These are phyloP conservation scores for Ascomycota sp. DNA, from an alignment of 2,329 filamentous ascomycete species.

Conservation along the genomic window DNA sequence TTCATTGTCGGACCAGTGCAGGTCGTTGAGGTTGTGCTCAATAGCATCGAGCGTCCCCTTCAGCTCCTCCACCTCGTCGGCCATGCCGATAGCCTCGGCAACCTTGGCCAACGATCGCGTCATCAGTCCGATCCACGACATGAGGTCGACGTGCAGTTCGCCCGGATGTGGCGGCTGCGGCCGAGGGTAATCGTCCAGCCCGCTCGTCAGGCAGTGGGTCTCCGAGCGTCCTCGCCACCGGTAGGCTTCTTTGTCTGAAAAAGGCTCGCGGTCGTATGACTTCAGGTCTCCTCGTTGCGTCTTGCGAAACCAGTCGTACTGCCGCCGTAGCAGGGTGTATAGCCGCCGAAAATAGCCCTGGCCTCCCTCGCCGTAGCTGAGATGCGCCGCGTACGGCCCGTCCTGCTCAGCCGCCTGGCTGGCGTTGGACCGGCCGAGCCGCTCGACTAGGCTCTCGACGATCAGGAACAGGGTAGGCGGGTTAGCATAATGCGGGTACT, in stretches of 20 bases:
- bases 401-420: slow-evolving; percentile 10
- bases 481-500: slow-evolving; percentile 95
- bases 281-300: slow-evolving; percentile 83
- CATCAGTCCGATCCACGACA: slow-evolving; percentile 98
- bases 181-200: slow-evolving; percentile 89
- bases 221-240: slow-evolving; percentile 83
- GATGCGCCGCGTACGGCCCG: slow-evolving; percentile 38
- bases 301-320: slow-evolving; percentile 87
- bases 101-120: slow-evolving; percentile 67
- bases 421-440: slow-evolving; percentile 30
- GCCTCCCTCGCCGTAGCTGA: slow-evolving; percentile 47
- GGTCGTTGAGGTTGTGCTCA: slow-evolving; percentile 65
- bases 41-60: slow-evolving; percentile 56
- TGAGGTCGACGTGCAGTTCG: slow-evolving; percentile 84
- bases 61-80: slow-evolving; percentile 58
- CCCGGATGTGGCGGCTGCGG: slow-evolving; percentile 85
- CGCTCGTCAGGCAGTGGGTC: slow-evolving; percentile 75
- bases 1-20: slow-evolving; percentile 73
- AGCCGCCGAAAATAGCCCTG: slow-evolving; percentile 53
- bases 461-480: slow-evolving; percentile 87
- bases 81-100: slow-evolving; percentile 51
- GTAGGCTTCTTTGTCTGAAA: slow-evolving; percentile 79
- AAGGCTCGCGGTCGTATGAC: slow-evolving; percentile 75
- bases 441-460: slow-evolving; percentile 66
- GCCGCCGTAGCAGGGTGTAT: slow-evolving; percentile 71